These are phyloP conservation scores for Mortierella sp. DNA, from an alignment of 371 early-diverging fungal genomes.

Conservation along the genomic window DNA sequence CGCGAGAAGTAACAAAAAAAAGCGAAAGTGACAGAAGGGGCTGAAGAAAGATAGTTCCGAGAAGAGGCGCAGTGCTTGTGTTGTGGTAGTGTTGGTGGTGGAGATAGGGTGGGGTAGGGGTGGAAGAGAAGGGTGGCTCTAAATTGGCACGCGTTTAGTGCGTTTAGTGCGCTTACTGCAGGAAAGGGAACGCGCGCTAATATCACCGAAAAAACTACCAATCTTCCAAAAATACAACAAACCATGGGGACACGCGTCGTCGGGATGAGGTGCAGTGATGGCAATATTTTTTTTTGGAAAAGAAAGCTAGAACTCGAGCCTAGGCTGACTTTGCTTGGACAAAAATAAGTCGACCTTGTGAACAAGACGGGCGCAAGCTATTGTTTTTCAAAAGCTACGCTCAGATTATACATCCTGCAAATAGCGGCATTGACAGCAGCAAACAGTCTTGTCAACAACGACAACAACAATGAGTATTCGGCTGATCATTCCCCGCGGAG, in stretches of 20 bases:
- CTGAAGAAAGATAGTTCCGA: background rate
- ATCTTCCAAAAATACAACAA: background rate
- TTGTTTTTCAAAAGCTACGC: background rate
- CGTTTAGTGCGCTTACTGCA: background rate
- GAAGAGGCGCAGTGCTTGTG: background rate
- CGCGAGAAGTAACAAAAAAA: too few species aligned
- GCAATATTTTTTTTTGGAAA: background rate
- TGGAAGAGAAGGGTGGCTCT: background rate
- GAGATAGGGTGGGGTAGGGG: background rate
- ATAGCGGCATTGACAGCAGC: background rate
- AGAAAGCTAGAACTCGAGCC: background rate
- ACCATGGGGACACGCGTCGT: background rate
- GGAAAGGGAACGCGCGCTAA: too few species aligned
- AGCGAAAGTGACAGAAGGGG: slow-evolving; percentile 2
- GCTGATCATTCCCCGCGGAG: background rate
- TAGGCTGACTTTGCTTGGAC: background rate
- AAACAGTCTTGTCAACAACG: background rate
- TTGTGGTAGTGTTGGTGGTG: background rate
- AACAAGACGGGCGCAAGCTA: background rate
- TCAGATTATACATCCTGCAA: background rate
- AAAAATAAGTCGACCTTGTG: background rate
- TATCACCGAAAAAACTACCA: background rate
- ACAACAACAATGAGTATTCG: background rate
- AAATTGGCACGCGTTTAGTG: background rate
- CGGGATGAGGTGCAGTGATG: background rate